Percentiles rank a stretch among this genome's conserved stretches.
These are phyloP conservation scores for Cladophialophora bantiana DNA, from an alignment of 2,329 filamentous ascomycete species.

Conservation along the genomic window DNA sequence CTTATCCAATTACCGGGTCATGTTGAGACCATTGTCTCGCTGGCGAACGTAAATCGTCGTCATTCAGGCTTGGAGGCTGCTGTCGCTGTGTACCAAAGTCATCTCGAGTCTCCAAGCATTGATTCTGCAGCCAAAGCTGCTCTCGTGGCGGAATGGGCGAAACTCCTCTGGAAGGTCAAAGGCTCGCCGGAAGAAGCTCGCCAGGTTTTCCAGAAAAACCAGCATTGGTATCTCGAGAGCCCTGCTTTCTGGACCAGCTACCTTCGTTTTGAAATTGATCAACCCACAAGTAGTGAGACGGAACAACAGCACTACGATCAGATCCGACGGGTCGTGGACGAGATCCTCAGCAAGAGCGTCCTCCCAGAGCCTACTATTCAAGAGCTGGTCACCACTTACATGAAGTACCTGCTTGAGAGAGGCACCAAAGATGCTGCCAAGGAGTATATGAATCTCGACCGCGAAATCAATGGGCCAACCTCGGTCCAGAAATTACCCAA, in stretches of 20 bases:
- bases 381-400: conserved; percentile 78
- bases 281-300: conserved; percentile 71
- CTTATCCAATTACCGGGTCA: conserved; percentile 78
- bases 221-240: conserved; percentile 84
- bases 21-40: conserved; percentile 84
- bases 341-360: conserved; percentile 76
- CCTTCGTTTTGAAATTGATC: conserved; percentile 85
- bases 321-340: conserved; percentile 77
- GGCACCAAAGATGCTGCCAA: conserved; percentile 85
- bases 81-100: conserved; percentile 79
- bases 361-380: conserved; percentile 73
- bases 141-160: conserved; percentile 86
- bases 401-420: conserved; percentile 81
- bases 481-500: conserved; percentile 47
- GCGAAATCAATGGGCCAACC: conserved; percentile 77
- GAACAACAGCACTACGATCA: conserved; percentile 72
- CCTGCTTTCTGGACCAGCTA: conserved; percentile 89
- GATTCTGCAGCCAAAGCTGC: conserved; percentile 84
- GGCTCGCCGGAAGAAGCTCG: conserved; percentile 81
- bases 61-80: conserved; percentile 84
- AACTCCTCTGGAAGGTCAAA: conserved; percentile 85
- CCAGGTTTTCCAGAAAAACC: conserved; percentile 80
- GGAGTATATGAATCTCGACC: conserved; percentile 82
- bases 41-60: conserved; percentile 84
- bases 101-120: conserved; percentile 75